phyloP scores from a whole-genome alignment of 192 early-diverging fungal genomes.

The Podila minutissima region DNA sequence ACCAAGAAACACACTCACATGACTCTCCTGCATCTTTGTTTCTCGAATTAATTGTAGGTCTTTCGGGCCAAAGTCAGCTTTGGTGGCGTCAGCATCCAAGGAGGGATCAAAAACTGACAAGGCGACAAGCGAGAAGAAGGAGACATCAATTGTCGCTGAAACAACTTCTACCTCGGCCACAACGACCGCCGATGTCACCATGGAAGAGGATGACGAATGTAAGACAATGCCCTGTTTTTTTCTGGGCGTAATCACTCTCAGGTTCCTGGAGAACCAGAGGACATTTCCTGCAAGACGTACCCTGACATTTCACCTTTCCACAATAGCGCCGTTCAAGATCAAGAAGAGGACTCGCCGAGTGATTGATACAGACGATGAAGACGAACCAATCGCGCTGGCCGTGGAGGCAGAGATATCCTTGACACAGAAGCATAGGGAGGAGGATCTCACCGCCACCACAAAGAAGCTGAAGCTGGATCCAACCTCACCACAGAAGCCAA shows the following conservation, averaged over 20 bases:
- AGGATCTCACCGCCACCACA: constrained; percentile 16
- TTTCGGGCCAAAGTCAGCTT: constrained; percentile 36
- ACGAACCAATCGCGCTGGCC: neutral
- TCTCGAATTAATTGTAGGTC: constrained; percentile 16
- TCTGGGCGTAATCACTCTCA: too few relatives aligned
- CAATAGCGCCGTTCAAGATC: constrained; percentile 9
- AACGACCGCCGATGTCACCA: constrained; percentile 1
- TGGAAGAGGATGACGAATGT: constrained; percentile 28
- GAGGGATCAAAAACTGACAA: neutral
- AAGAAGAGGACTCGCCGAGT: constrained; percentile 22
- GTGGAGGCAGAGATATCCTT: neutral
- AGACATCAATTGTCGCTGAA: neutral
- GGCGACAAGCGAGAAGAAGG: neutral
- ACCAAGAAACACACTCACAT: neutral
- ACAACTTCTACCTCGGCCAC: neutral
- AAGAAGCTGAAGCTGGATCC: constrained; percentile 40
- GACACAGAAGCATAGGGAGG: constrained; percentile 25
- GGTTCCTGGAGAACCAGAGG: neutral
- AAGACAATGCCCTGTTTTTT: neutral
- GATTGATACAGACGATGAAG: constrained; percentile 31
- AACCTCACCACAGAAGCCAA: constrained; percentile 19
- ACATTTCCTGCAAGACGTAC: neutral
- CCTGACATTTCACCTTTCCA: neutral
- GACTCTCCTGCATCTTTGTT: neutral
- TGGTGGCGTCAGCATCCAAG: constrained; percentile 35